Evolutionary conservation across 345 rosid species (phyloP).

Genomic region (Angophora floribunda): DNA sequence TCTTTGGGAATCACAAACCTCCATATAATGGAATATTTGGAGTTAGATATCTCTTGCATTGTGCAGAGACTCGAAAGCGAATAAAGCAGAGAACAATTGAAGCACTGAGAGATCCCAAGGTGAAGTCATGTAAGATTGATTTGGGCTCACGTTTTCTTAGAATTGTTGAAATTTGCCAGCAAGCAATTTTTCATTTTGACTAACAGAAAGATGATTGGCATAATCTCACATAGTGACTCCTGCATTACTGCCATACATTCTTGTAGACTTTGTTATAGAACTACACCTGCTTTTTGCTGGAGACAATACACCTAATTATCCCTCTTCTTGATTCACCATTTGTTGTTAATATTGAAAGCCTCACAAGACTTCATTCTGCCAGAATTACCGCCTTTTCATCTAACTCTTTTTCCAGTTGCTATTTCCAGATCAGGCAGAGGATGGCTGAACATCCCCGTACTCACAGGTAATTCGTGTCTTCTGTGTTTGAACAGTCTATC

Average conservation of each 20-base stretch:
- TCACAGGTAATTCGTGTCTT: conserved; percentile 46
- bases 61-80: conserved; percentile 57
- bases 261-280: not conserved
- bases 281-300: not conserved
- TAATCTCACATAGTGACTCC: not conserved
- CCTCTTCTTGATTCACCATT: not conserved
- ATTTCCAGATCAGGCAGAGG: conserved; percentile 62
- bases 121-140: conserved; percentile 74
- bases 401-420: not conserved
- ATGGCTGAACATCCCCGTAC: conserved; percentile 50
- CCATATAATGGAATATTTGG: not conserved
- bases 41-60: not conserved
- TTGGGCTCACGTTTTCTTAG: not conserved
- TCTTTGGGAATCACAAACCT: not conserved
- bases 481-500: not conserved
- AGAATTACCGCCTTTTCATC: not conserved
- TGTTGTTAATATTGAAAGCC: not conserved
- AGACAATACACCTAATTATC: not conserved
- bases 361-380: not conserved
- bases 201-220: not conserved
- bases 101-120: conserved; percentile 90
- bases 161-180: not conserved
- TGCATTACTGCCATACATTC: not conserved
- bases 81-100: conserved; percentile 80
- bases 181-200: not conserved